These are phyloP conservation scores for Beauveria bassiana DNA, from an alignment of 2,329 filamentous ascomycete species.

Conservation along the genomic window DNA sequence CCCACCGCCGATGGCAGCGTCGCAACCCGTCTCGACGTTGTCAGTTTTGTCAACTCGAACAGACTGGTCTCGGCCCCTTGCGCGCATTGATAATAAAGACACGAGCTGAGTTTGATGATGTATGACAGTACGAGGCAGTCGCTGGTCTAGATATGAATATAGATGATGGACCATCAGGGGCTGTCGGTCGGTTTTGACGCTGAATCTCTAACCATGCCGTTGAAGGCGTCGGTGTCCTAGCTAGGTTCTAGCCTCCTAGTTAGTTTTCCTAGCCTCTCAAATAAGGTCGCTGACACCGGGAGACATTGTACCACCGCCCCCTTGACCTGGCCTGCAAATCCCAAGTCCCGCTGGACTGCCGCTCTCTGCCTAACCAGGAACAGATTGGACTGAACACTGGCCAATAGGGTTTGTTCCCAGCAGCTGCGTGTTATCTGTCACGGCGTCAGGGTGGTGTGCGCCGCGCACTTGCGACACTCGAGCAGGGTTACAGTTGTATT, in stretches of 20 bases:
- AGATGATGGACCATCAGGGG: conserved; percentile 28
- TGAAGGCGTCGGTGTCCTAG: conserved; percentile 22
- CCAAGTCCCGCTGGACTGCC: conserved; percentile 22
- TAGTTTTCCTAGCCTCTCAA: conserved; percentile 17
- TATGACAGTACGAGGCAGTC: neutral
- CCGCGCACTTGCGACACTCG: neutral
- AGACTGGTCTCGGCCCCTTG: conserved; percentile 27
- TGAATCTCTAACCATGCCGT: conserved; percentile 33
- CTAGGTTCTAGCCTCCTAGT: neutral
- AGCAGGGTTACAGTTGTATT: neutral
- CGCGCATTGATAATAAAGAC: conserved; percentile 20
- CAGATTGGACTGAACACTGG: conserved; percentile 16
- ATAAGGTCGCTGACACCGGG: conserved; percentile 21
- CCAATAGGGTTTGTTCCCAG: conserved; percentile 28
- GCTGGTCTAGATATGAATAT: conserved; percentile 13
- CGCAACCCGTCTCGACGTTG: conserved; percentile 26
- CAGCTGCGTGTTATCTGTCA: conserved; percentile 29
- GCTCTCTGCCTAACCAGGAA: conserved; percentile 29
- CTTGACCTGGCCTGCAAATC: conserved; percentile 27
- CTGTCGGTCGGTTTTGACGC: conserved; percentile 27
- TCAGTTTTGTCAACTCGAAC: conserved; percentile 24
- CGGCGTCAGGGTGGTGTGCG: neutral
- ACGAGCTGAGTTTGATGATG: conserved; percentile 28
- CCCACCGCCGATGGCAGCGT: conserved; percentile 19
- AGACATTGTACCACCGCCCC: conserved; percentile 30